A percentile compares a stretch with the other conserved stretches of the same genome.
These are phyloP conservation scores for Stagonosporopsis vannaccii DNA, from an alignment of 2,329 filamentous ascomycete genomes.

Conservation along the genomic window DNA sequence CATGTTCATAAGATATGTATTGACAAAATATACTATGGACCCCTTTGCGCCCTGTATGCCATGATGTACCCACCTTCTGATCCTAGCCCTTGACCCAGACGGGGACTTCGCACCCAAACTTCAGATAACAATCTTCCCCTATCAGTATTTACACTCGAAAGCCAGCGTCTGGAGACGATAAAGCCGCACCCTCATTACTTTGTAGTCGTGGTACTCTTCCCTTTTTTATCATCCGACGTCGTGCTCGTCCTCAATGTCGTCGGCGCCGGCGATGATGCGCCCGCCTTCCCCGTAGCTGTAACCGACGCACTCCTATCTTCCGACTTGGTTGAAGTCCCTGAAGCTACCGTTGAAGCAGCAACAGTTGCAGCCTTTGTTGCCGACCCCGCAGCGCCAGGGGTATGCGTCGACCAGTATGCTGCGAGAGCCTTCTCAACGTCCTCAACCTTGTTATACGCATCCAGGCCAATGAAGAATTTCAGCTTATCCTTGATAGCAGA, in stretches of 20 bases:
- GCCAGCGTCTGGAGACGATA: background rate
- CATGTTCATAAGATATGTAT: no score
- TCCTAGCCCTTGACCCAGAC: background rate
- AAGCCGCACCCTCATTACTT: background rate
- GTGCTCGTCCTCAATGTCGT: background rate
- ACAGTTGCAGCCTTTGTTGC: background rate
- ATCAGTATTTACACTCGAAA: background rate
- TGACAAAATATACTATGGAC: background rate
- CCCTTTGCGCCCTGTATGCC: background rate
- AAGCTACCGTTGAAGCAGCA: background rate
- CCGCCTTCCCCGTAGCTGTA: background rate
- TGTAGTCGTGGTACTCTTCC: background rate
- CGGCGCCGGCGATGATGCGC: background rate
- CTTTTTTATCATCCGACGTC: background rate
- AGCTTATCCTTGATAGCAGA: slow-evolving; percentile 32
- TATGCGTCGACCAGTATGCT: slow-evolving; percentile 30
- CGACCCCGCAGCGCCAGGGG: background rate
- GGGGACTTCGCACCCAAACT: background rate
- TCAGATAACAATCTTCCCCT: background rate
- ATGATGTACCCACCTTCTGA: background rate
- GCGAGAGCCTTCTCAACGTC: slow-evolving; percentile 37
- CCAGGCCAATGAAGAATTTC: slow-evolving; percentile 30
- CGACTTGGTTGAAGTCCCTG: background rate
- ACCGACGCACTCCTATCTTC: background rate
- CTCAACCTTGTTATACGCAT: slow-evolving; percentile 37